Conservation (phyloP, 2,329 filamentous ascomycete species). For the Cordyceps fumosorosea region DNA sequence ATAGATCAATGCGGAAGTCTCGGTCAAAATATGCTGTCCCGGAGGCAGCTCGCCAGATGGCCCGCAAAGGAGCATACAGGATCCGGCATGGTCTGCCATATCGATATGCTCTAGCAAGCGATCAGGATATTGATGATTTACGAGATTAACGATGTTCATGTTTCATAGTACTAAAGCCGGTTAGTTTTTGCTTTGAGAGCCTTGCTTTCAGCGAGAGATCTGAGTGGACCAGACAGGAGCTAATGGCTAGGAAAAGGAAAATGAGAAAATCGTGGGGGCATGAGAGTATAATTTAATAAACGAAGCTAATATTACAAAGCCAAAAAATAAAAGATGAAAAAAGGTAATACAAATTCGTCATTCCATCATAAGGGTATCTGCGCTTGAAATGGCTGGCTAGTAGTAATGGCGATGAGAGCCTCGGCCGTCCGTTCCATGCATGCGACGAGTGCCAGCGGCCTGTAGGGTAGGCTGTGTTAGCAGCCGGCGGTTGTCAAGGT, state of each 20-base stretch:
- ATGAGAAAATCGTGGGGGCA: neutral
- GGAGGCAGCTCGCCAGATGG: neutral
- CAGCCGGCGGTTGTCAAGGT: no score
- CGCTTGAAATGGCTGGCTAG: neutral
- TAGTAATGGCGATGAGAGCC: conserved; percentile 35
- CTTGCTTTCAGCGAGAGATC: neutral
- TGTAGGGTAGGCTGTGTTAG: conserved; percentile 23
- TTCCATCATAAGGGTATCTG: neutral
- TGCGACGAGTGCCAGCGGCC: conserved; percentile 67
- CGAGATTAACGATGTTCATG: neutral
- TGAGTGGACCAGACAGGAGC: no score
- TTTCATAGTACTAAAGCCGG: neutral
- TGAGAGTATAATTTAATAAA: neutral
- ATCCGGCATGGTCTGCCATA: neutral
- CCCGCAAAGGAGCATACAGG: neutral
- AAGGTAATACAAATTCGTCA: neutral
- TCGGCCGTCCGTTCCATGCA: conserved; percentile 68
- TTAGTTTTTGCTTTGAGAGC: neutral
- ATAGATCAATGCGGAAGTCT: conserved; percentile 16
- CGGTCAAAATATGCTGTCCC: neutral
- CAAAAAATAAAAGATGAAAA: neutral
- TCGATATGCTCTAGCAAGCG: neutral
- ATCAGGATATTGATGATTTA: neutral
- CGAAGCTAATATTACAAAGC: neutral
- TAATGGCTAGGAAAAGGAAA: neutral